These are phyloP conservation scores for Dioscorea cayenensis DNA, from an alignment of 116 monocot species.

Conservation along the genomic window DNA sequence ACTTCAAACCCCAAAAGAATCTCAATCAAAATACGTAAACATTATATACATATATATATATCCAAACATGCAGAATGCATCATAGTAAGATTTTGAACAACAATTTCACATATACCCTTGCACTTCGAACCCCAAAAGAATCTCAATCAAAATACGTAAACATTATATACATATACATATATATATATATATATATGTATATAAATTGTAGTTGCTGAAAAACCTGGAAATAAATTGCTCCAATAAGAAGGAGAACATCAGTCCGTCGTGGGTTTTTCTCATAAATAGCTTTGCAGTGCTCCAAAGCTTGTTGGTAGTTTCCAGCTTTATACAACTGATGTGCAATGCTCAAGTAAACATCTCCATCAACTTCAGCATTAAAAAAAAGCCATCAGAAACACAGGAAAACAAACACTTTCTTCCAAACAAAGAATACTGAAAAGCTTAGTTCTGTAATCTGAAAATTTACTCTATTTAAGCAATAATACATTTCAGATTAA, in stretches of 20 bases:
- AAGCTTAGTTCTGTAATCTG: too few relatives aligned
- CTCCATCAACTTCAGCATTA: slow-evolving; percentile 42
- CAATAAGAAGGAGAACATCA: slow-evolving; percentile 70
- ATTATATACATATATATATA: too few relatives aligned
- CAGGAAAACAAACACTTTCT: too few relatives aligned
- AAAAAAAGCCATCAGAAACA: background rate
- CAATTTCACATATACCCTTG: too few relatives aligned
- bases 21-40: background rate
- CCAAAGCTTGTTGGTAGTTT: slow-evolving; percentile 56
- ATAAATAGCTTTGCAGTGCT: slow-evolving; percentile 50
- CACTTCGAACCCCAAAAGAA: background rate
- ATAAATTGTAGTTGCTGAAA: background rate
- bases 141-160: background rate
- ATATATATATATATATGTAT: too few relatives aligned
- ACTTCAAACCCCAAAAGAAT: background rate
- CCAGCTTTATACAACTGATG: slow-evolving; percentile 67
- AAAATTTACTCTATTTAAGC: too few relatives aligned
- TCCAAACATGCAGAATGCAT: background rate
- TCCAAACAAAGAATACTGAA: too few relatives aligned
- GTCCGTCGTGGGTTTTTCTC: slow-evolving; percentile 48
- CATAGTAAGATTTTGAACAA: background rate
- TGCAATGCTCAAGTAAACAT: slow-evolving; percentile 40
- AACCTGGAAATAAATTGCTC: slow-evolving; percentile 78
- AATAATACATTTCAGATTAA: too few relatives aligned
- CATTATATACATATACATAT: too few relatives aligned